These are phyloP conservation scores for Xerocomus spinulosus DNA, from an alignment of 768 basidiomycete genomes.

Conservation along the genomic window DNA sequence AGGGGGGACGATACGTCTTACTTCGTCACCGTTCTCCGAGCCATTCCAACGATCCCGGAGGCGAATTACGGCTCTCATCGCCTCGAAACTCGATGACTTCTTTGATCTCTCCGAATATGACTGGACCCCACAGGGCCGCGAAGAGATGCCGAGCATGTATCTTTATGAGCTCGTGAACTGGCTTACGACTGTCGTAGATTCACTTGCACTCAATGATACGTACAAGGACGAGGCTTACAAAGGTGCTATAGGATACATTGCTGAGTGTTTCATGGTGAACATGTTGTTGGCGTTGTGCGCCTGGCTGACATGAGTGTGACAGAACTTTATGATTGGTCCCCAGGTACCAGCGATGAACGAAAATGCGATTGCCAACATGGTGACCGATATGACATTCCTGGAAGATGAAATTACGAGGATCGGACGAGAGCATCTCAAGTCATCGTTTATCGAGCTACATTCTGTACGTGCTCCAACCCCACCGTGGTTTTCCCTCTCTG, in stretches of 20 bases:
- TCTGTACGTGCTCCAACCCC: constrained; percentile 44
- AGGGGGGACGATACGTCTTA: constrained; percentile 75
- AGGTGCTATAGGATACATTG: constrained; percentile 83
- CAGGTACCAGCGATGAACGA: constrained; percentile 82
- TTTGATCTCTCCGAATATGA: constrained; percentile 94
- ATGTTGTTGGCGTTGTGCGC: background rate
- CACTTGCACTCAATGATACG: constrained; percentile 71
- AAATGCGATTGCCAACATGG: constrained; percentile 79
- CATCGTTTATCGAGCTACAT: constrained; percentile 76
- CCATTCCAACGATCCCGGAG: constrained; percentile 65
- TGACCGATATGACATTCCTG: constrained; percentile 83
- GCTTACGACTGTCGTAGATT: constrained; percentile 94
- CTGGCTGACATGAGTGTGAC: constrained; percentile 4
- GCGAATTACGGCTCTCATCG: constrained; percentile 79
- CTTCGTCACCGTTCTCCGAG: constrained; percentile 58
- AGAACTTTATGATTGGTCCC: constrained; percentile 77
- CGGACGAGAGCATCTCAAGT: constrained; percentile 62
- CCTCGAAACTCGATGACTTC: constrained; percentile 91
- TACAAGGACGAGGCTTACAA: constrained; percentile 90
- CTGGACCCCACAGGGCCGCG: constrained; percentile 74
- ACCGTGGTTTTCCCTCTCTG: background rate
- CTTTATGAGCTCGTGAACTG: constrained; percentile 94
- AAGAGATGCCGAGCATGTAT: constrained; percentile 86
- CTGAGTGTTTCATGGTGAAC: constrained; percentile 82
- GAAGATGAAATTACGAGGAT: constrained; percentile 80